These are phyloP conservation scores for Serendipita sp. DNA, from an alignment of 768 basidiomycete genomes.

Conservation along the genomic window DNA sequence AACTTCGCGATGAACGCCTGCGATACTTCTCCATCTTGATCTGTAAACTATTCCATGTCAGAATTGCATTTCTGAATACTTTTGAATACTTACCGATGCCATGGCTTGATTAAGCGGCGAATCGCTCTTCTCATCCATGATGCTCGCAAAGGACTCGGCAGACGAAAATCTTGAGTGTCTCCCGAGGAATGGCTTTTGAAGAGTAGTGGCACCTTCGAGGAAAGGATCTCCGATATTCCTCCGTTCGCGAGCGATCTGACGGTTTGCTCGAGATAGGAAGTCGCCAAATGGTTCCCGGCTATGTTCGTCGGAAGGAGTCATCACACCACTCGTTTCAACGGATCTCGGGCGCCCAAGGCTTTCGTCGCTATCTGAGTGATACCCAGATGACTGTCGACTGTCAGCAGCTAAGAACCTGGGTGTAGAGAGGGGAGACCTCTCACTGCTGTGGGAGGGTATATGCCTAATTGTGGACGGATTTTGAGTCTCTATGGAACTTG, in stretches of 20 bases:
- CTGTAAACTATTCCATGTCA: conserved; percentile 52
- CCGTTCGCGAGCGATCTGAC: conserved; percentile 65
- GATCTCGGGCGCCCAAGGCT: conserved; percentile 10
- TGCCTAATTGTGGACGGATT: neutral
- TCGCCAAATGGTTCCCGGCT: conserved; percentile 42
- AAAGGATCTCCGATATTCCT: conserved; percentile 74
- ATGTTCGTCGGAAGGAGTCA: neutral
- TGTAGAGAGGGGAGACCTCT: neutral
- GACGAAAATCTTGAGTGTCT: conserved; percentile 64
- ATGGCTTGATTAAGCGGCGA: conserved; percentile 91
- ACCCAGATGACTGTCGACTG: conserved; percentile 16
- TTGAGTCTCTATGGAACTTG: neutral
- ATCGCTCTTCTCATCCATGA: conserved; percentile 78
- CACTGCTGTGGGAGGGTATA: neutral
- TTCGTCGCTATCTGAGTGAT: conserved; percentile 42
- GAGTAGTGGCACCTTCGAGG: conserved; percentile 32
- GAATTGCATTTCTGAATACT: neutral
- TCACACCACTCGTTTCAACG: conserved; percentile 16
- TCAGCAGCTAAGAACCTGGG: neutral
- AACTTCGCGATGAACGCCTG: conserved; percentile 78
- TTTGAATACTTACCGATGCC: conserved; percentile 43
- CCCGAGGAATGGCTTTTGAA: conserved; percentile 52
- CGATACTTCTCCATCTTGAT: conserved; percentile 83
- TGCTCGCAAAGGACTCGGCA: conserved; percentile 81
- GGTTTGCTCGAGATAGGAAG: conserved; percentile 78